Evolutionary conservation across 2,329 filamentous ascomycete species (phyloP), one percentile per base, ranked within the genome.

Genomic region (Colletotrichum agaves): DNA sequence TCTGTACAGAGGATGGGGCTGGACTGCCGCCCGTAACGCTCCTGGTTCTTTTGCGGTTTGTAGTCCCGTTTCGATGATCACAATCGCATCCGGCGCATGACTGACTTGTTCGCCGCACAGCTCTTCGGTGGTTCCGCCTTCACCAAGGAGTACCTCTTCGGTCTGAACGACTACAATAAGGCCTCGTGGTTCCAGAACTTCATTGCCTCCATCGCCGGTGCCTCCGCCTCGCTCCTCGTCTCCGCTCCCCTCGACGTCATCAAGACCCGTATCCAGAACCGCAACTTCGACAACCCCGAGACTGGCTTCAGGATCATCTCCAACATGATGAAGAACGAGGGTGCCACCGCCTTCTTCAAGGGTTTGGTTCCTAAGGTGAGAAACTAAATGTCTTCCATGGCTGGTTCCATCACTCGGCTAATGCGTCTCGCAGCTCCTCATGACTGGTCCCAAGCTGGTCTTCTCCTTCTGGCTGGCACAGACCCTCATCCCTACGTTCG

Each of bases 381-480:
- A 8, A 27, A 1, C 50, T 39, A n/a, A n/a, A n/a, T 15, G 2
- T 12, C 5, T 12, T 10, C 31, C n/a, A 5, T 19, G 4, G 8
- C 21, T 55, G 11, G n/a, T 67, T 5, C 72, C 2, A 13, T 39
- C 71, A 53, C 71, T 73, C 69, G 73, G 27, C 47, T 52, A 52
- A 52, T 17, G 46, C 63, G 47, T 17, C 35, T 27, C 67, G 19
- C 41, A 90, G 91, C 89, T 99, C 72, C 87, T 99, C 76, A 99
- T 99, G 96, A 99, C 96, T 15, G 97, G 96, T 23, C 96, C 96
- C 71, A 99, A 99, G 88, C 88, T 99, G 69, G 96, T 98, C 71
- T 99, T 99, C 86, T 98, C 94, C 69, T 99, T 99, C 90, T 99
- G 96, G 96, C 89, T 99, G 77, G 96, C 96, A 65, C 96, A 99